Percentiles rank a stretch among this genome's conserved stretches.
These are phyloP conservation scores for Abortiporus biennis DNA, from an alignment of 1,284 basidiomycete genomes.

Conservation along the genomic window DNA sequence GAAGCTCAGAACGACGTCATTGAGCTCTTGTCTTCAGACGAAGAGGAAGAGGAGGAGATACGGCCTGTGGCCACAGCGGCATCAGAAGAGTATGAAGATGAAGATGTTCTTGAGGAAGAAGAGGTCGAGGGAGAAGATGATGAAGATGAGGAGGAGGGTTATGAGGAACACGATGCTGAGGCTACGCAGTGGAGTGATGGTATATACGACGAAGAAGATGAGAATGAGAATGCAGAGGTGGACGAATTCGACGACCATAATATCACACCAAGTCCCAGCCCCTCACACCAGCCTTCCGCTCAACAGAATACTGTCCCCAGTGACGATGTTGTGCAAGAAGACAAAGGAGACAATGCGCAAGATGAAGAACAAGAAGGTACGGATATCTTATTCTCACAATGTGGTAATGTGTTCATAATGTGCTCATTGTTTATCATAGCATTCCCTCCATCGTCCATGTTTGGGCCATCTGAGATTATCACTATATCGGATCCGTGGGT, in stretches of 20 bases:
- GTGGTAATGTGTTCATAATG: too few relatives aligned
- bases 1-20: conserved; percentile 13
- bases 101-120: conserved; percentile 11
- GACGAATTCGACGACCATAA: too few relatives aligned
- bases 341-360: too few relatives aligned
- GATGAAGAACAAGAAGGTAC: too few relatives aligned
- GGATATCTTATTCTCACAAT: too few relatives aligned
- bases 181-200: not conserved
- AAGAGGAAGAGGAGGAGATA: conserved; percentile 8
- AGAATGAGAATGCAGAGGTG: too few relatives aligned
- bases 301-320: too few relatives aligned
- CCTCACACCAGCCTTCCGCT: too few relatives aligned
- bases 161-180: conserved; percentile 7
- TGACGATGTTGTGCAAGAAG: too few relatives aligned
- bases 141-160: conserved; percentile 10
- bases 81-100: conserved; percentile 10
- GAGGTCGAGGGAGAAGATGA: conserved; percentile 12
- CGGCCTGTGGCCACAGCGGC: conserved; percentile 8
- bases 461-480: not conserved
- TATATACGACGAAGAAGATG: not conserved
- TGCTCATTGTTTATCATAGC: too few relatives aligned
- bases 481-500: conserved; percentile 42
- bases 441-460: not conserved
- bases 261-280: too few relatives aligned
- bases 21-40: conserved; percentile 18